Evolutionary conservation across 106 monocot species (phyloP).

Genomic region (Dendrobium nobile): DNA sequence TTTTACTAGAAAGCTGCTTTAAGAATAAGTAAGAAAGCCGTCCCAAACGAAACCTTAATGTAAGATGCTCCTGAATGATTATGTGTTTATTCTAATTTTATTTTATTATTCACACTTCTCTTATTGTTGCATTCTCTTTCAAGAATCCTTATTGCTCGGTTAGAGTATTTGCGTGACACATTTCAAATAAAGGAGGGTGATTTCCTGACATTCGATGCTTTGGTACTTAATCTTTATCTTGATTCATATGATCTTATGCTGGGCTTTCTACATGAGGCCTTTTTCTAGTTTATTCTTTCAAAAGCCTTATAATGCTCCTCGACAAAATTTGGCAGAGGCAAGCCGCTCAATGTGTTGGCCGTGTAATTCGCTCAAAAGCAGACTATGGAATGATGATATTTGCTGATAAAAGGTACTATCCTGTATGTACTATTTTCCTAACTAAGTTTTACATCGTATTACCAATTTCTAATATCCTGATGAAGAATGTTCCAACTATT

Average conservation of each 20-base stretch:
- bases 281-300: background rate
- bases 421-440: background rate
- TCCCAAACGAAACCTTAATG: background rate
- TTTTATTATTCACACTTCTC: background rate
- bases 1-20: no score
- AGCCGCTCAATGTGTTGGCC: conserved; percentile 99
- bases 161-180: conserved; percentile 89
- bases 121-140: conserved; percentile 10
- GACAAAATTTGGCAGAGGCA: conserved; percentile 56
- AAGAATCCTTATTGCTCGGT: conserved; percentile 86
- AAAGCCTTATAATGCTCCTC: background rate
- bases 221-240: conserved; percentile 46
- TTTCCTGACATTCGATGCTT: conserved; percentile 98
- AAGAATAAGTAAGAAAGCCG: no score
- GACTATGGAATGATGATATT: conserved; percentile 99
- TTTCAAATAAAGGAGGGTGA: conserved; percentile 99
- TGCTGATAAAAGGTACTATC: conserved; percentile 90
- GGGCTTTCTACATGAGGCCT: background rate
- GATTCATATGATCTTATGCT: background rate
- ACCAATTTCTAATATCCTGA: background rate
- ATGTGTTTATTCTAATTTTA: background rate
- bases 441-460: background rate
- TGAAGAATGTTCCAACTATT: background rate
- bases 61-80: background rate
- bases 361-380: conserved; percentile 98